phyloP scores from a whole-genome alignment of 371 early-diverging fungal genomes.

The Apophysomyces elegans region DNA sequence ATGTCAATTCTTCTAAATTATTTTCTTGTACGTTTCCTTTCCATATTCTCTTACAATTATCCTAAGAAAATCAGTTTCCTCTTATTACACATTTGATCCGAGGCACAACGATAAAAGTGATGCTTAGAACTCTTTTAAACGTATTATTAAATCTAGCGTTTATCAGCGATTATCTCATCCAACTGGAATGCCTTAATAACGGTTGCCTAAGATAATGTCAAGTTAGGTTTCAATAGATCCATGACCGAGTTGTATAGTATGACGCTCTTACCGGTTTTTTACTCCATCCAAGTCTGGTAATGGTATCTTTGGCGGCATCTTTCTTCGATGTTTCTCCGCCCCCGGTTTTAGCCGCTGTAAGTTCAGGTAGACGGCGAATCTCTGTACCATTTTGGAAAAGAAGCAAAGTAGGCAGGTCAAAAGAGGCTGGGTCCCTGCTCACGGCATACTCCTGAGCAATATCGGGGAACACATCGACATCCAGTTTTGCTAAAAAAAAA shows the following conservation, averaged over 20 bases:
- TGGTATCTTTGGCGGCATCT: constrained; percentile 48
- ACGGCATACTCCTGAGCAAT: constrained; percentile 49
- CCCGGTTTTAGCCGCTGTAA: constrained; percentile 21
- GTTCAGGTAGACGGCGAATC: constrained; percentile 44
- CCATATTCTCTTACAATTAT: background rate
- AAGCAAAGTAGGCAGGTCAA: constrained; percentile 53
- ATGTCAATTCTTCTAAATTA: constrained; percentile 4
- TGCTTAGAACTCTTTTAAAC: background rate
- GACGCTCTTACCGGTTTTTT: constrained; percentile 40
- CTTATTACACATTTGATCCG: background rate
- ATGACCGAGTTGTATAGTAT: too few relatives aligned
- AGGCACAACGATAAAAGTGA: background rate
- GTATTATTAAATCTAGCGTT: constrained; percentile 8
- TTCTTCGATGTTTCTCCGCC: constrained; percentile 20
- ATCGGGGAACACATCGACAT: constrained; percentile 48
- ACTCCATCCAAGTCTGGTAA: constrained; percentile 54
- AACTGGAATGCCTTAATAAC: constrained; percentile 46
- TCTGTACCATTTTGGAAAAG: constrained; percentile 50
- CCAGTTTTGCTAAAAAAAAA: constrained; percentile 40
- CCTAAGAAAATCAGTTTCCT: background rate
- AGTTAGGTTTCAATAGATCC: too few relatives aligned
- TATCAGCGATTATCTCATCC: constrained; percentile 36
- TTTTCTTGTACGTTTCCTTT: constrained; percentile 8
- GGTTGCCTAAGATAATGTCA: constrained; percentile 31
- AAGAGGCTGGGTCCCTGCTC: constrained; percentile 52